Evolutionary conservation across 148 eudicot species (phyloP).

Genomic region (Cornus florida): DNA sequence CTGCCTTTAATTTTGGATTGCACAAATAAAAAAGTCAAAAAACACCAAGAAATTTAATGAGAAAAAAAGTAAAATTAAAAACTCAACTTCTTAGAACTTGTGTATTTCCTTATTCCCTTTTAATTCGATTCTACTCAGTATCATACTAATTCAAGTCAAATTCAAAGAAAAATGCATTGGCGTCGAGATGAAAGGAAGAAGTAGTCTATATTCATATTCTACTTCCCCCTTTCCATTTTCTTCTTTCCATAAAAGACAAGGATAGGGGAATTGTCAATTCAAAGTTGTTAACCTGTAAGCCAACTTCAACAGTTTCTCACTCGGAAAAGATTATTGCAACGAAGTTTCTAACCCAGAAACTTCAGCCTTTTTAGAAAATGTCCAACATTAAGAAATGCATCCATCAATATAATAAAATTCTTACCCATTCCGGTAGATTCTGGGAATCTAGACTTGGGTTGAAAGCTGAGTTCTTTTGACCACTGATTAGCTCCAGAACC

Average conservation of each 20-base stretch:
- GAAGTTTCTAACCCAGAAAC: slow-evolving; percentile 5
- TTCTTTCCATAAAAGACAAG: neutral
- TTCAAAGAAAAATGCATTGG: too few relatives aligned
- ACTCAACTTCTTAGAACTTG: too few relatives aligned
- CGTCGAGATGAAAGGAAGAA: neutral
- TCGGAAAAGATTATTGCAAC: neutral
- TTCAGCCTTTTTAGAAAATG: neutral
- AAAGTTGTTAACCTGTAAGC: neutral
- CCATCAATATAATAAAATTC: slow-evolving; percentile 17
- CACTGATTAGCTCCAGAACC: slow-evolving; percentile 76
- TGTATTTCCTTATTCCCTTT: neutral
- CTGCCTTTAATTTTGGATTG: too few relatives aligned
- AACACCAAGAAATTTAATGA: too few relatives aligned
- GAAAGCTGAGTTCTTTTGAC: slow-evolving; percentile 64
- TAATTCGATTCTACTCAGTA: neutral
- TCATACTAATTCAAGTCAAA: neutral
- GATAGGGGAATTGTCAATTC: neutral
- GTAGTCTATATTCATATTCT: neutral
- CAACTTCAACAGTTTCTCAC: neutral
- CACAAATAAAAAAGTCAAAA: too few relatives aligned
- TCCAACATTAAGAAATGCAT: neutral
- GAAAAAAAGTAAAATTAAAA: too few relatives aligned
- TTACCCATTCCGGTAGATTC: slow-evolving; percentile 81
- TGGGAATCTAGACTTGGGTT: slow-evolving; percentile 32
- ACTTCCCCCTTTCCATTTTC: too few relatives aligned